phyloP scores from a whole-genome alignment of 768 basidiomycete genomes.

The Tulasnella sp. region DNA sequence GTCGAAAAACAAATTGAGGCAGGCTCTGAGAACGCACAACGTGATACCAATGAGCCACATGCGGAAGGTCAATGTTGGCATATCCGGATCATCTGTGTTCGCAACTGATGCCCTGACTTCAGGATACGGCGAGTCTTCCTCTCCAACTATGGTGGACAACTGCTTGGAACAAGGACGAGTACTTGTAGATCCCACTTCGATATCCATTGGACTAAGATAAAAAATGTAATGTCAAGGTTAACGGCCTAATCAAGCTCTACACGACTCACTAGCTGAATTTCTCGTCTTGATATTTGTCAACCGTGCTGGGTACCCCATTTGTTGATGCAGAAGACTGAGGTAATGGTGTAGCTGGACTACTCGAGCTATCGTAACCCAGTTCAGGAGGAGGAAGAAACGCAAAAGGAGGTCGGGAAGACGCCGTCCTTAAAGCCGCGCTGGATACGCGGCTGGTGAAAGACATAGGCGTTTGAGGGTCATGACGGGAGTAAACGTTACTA shows the following conservation, averaged over 20 bases:
- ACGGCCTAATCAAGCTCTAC: neutral
- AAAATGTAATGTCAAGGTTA: neutral
- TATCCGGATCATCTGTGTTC: constrained; percentile 97
- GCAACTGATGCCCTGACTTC: constrained; percentile 86
- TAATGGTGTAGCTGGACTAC: neutral
- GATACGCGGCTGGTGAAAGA: neutral
- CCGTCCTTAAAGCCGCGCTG: neutral
- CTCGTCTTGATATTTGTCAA: neutral
- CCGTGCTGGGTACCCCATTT: neutral
- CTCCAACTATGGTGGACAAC: constrained; percentile 31
- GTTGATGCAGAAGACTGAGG: neutral
- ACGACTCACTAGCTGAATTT: neutral
- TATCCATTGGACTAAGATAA: neutral
- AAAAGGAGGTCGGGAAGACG: neutral
- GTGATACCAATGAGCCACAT: constrained; percentile 69
- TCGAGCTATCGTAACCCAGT: neutral
- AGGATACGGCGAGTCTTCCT: neutral
- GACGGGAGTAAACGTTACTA: neutral
- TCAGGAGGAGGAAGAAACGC: neutral
- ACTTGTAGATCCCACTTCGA: neutral
- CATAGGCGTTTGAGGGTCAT: neutral
- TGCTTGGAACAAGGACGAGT: neutral
- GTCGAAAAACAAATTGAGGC: constrained; percentile 89
- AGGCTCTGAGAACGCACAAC: constrained; percentile 38
- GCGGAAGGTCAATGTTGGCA: constrained; percentile 89